A percentile compares a stretch with the other conserved stretches of the same genome.
Evolutionary conservation across 2,329 filamentous ascomycete species (phyloP).

Genomic region (Botrytis elliptica): DNA sequence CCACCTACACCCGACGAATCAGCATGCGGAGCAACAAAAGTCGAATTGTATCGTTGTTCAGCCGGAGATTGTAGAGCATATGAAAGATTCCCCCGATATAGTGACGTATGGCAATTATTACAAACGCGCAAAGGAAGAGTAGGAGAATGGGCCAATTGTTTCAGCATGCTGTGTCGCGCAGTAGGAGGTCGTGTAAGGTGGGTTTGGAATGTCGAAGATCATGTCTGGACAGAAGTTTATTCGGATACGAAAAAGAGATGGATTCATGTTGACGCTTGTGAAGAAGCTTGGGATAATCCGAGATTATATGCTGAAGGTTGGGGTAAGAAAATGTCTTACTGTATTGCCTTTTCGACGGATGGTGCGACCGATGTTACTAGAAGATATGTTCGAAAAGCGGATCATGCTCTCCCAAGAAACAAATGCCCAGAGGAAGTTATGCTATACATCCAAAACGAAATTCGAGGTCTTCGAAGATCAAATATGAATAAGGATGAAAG

Average conservation of each 20-base stretch:
- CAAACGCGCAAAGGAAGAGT: constrained; percentile 83
- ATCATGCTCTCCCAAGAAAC: constrained; percentile 71
- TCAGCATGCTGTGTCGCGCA: constrained; percentile 95
- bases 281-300: constrained; percentile 94
- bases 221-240: constrained; percentile 97
- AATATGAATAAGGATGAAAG: constrained; percentile 85
- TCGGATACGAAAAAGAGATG: constrained; percentile 90
- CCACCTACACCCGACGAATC: constrained; percentile 84
- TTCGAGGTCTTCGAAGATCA: constrained; percentile 76
- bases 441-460: constrained; percentile 88
- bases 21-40: constrained; percentile 80
- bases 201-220: constrained; percentile 98
- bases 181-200: constrained; percentile 88
- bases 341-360: constrained; percentile 92
- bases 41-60: constrained; percentile 89
- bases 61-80: constrained; percentile 70
- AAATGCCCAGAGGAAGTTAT: constrained; percentile 86
- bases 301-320: constrained; percentile 90
- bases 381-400: constrained; percentile 68
- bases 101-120: constrained; percentile 88
- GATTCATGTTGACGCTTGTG: constrained; percentile 95
- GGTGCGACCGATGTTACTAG: constrained; percentile 67
- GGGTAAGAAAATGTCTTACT: constrained; percentile 96
- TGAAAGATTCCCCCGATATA: constrained; percentile 91
- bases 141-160: constrained; percentile 98